phyloP scores from a whole-genome alignment of 1,139 yeast genomes.

The Candida dubliniensis region DNA sequence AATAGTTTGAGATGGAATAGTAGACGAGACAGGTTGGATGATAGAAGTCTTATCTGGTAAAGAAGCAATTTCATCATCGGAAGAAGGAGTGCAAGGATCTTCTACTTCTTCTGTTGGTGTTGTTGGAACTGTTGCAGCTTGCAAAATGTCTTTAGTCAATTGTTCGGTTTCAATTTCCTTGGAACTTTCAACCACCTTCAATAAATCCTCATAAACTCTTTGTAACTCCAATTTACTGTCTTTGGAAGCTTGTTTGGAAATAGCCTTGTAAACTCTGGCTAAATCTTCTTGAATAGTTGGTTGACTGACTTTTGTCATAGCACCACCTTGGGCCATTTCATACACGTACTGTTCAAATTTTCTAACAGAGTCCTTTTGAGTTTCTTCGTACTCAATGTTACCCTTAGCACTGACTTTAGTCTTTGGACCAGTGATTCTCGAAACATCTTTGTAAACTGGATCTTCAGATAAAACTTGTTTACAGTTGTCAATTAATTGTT shows the following conservation, averaged over 20 bases:
- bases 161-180: constrained; percentile 60
- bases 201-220: constrained; percentile 73
- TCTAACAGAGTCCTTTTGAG: constrained; percentile 85
- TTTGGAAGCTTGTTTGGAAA: constrained; percentile 67
- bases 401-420: constrained; percentile 89
- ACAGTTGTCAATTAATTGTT: constrained; percentile 93
- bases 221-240: constrained; percentile 75
- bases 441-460: constrained; percentile 94
- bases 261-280: constrained; percentile 79
- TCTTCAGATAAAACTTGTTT: constrained; percentile 75
- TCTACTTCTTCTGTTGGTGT: constrained; percentile 51
- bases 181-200: constrained; percentile 68
- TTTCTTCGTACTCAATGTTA: constrained; percentile 79
- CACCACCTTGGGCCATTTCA: constrained; percentile 96
- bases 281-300: constrained; percentile 85
- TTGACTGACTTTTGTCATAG: constrained; percentile 64
- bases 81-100: constrained; percentile 46
- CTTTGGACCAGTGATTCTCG: constrained; percentile 93
- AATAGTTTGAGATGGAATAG: constrained; percentile 79
- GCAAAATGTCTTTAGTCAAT: constrained; percentile 43
- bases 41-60: constrained; percentile 70
- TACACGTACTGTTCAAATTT: constrained; percentile 93
- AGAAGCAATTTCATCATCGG: constrained; percentile 75
- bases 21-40: constrained; percentile 69
- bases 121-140: constrained; percentile 34